Evolutionary conservation across 352 stramenopile species (phyloP), one percentile per base, ranked within the genome.

Genomic region (Aphanomyces astaci): DNA sequence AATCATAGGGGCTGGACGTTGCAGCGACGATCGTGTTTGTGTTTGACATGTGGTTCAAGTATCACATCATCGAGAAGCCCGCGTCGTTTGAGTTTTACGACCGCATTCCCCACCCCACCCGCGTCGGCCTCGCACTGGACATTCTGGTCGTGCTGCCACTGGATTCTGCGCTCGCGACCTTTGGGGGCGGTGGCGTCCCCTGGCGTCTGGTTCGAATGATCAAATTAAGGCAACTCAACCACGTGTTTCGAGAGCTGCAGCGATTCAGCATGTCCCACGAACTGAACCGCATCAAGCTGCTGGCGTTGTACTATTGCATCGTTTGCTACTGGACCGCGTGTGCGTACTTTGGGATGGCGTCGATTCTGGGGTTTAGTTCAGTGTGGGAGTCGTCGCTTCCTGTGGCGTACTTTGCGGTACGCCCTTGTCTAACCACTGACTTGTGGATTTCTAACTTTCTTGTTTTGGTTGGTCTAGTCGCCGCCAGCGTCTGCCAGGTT

Each of bases 341-440:
- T 46, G 52, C 9, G 15, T 72, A 66, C 56, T 77, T 72, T 60
- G 65, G 65, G 3, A 19, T 77, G 0, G 73, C 70, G 0, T 43
- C 64, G 17, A 33, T 71, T 1, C 54, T 71, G 30, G 73, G 73
- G 2, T 75, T 77, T 49, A 64, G 55, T n/a, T 11, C 19, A 10
- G 19, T 70, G 71, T 49, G 27, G 22, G 11, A 73, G 59, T 2
- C 73, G 54, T 48, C 51, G 2, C 24, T 59, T 30, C 51, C 51
- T 19, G 30, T 59, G 0, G 51, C 13, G 1, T 32, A 59, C 4
- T 59, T 59, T 36, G 51, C 32, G 19, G 51, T 59, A 59, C 51
- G 48, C 28, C 13, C 25, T 28, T 28, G 10, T 30, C 2, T n/a
- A 30, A 55, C 19, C 15, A 28, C 25, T 7, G 2, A n/a, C n/a